These are phyloP conservation scores for Daldinia sp. DNA, from an alignment of 2,329 filamentous ascomycete genomes.

Conservation along the genomic window DNA sequence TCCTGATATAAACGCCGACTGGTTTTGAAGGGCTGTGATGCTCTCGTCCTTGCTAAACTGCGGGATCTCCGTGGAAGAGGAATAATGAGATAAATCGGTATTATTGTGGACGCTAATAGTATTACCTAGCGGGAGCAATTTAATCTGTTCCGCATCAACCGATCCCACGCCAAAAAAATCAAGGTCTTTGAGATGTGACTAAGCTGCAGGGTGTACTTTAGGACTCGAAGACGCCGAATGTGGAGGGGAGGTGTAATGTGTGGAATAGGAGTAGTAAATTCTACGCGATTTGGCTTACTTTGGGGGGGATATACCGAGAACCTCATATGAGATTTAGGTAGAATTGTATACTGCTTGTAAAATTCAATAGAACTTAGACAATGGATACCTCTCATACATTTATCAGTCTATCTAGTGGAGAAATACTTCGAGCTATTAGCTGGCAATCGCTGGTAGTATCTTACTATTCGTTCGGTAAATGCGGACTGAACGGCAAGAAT, in stretches of 20 bases:
- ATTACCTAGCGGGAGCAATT: background rate
- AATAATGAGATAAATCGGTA: background rate
- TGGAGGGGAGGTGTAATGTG: background rate
- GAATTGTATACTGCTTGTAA: too few relatives aligned
- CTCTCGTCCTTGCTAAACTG: background rate
- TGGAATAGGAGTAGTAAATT: background rate
- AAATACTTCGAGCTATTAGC: too few relatives aligned
- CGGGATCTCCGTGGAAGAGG: background rate
- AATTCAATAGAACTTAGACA: too few relatives aligned
- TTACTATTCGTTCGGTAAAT: too few relatives aligned
- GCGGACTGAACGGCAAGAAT: too few relatives aligned
- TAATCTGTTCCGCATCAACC: background rate
- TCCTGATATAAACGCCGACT: background rate
- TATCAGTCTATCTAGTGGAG: too few relatives aligned
- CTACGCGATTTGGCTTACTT: too few relatives aligned
- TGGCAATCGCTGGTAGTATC: too few relatives aligned
- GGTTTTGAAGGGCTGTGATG: background rate
- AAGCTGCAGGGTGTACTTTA: background rate
- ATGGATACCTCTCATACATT: too few relatives aligned
- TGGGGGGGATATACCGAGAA: too few relatives aligned
- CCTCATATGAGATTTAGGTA: too few relatives aligned
- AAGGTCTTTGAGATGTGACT: background rate
- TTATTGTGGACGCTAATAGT: background rate
- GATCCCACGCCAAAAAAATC: background rate
- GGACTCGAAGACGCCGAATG: background rate